phyloP scores from a whole-genome alignment of 2,329 filamentous ascomycete species.

The Pleurostoma richardsiae region DNA sequence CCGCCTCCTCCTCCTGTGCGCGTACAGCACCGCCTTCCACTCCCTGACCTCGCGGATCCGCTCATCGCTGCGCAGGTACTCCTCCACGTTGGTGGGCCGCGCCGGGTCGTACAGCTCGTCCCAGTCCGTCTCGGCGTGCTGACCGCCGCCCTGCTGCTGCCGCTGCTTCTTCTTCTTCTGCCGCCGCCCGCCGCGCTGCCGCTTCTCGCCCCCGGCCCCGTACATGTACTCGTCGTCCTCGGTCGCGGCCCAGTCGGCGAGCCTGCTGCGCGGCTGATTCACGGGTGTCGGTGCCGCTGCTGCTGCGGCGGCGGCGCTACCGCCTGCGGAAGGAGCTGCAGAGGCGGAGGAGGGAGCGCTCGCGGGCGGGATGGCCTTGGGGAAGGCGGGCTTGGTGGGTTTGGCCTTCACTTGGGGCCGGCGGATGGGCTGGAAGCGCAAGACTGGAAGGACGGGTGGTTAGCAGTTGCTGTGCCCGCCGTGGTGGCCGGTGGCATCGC shows the following conservation, averaged over 20 bases:
- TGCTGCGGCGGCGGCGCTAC: conserved; percentile 17
- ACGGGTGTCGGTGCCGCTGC: conserved; percentile 23
- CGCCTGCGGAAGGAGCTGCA: conserved; percentile 16
- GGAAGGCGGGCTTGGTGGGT: conserved; percentile 57
- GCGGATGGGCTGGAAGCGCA: conserved; percentile 84
- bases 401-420: conserved; percentile 62
- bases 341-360: conserved; percentile 14
- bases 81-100: conserved; percentile 76
- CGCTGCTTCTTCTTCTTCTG: conserved; percentile 66
- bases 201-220: conserved; percentile 56
- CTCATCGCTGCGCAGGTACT: conserved; percentile 81
- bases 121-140: conserved; percentile 68
- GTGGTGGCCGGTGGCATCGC: background rate
- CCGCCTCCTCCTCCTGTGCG: conserved; percentile 50
- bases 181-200: conserved; percentile 62
- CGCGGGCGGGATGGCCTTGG: conserved; percentile 31
- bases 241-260: conserved; percentile 76
- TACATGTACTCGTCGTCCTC: conserved; percentile 72
- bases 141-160: conserved; percentile 56
- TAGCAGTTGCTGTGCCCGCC: background rate
- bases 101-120: conserved; percentile 86
- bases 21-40: conserved; percentile 80
- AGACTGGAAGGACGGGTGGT: conserved; percentile 40
- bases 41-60: conserved; percentile 73
- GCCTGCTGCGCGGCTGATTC: conserved; percentile 54